Evolutionary conservation across 83 land plant genomes (phyloP), one percentile per base, ranked within the genome.

Genomic region (Larix sibirica): DNA sequence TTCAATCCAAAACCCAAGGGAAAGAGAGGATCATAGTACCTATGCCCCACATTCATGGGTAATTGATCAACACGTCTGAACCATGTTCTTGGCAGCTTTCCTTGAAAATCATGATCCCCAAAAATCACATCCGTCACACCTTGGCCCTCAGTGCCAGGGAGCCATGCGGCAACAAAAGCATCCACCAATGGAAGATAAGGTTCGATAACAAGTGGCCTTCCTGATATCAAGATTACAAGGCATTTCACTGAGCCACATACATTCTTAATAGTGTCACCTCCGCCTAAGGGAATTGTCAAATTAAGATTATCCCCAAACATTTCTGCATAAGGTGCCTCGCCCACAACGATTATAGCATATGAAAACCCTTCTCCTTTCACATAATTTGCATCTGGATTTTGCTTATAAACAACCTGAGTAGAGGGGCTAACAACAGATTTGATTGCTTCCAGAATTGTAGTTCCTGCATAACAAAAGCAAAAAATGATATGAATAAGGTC

Each of bases 11-110:
- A 94, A 12, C 90, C 96, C 40, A 89, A 91, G 4, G 96, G 94
- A 70, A 93, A 94, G 62, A 94, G 82, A 18, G 96, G 95, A 62
- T 94, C 91, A 85, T 92, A 94, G 44, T 84, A 67, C 17, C 23
- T 28, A 71, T 94, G 93, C 0, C 93, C 96, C 1, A 87, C 84
- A 61, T 92, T 92, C 95, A 92, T 92, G 6, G 96, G 92, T 33
- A 91, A 85, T 81, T 91, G 92, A 42, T 87, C 92, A 47, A 89
- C 92, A 21, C 63, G 82, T 83, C 79, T 91, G 67, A 91, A 91
- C 93, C 93, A 91, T 18, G 93, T 64, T 64, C 68, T 64, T 2
- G 93, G 31, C 26, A 90, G 87, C 74, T 90, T 90, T 40, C 91
- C 91, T 14, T 81, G 54, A 85, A 90, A 90, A 10, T 77, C 87